Evolutionary conservation across 2,329 filamentous ascomycete genomes (phyloP).

Genomic region (Sodiomyces alkalinus): DNA sequence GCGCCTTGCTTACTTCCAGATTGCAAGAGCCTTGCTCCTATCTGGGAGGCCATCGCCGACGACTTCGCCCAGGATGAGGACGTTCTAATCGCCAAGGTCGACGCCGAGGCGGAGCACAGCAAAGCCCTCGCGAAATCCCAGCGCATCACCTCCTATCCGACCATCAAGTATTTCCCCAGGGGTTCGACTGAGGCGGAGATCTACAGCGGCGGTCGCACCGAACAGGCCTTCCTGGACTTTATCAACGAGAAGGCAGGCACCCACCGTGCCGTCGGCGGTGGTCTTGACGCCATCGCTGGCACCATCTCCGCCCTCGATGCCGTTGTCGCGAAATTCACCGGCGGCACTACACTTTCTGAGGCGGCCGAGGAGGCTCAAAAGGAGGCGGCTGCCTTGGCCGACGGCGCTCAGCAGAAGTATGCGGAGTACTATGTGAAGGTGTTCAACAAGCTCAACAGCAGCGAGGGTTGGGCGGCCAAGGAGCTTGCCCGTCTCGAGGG

Average conservation of each 20-base stretch:
- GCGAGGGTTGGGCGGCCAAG: conserved; percentile 67
- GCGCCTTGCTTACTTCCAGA: conserved; percentile 35
- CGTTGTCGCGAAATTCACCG: conserved; percentile 59
- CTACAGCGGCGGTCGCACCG: conserved; percentile 64
- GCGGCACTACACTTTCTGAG: conserved; percentile 44
- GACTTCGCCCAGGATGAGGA: conserved; percentile 65
- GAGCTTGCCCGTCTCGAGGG: conserved; percentile 68
- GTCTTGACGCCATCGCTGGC: conserved; percentile 63
- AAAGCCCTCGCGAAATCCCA: conserved; percentile 65
- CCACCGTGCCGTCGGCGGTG: conserved; percentile 67
- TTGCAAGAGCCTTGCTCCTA: conserved; percentile 88
- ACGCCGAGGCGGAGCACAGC: conserved; percentile 76
- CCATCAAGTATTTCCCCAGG: conserved; percentile 93
- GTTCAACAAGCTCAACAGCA: conserved; percentile 68
- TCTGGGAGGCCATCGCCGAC: conserved; percentile 73
- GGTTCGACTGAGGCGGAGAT: conserved; percentile 56
- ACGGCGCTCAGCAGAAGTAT: conserved; percentile 53
- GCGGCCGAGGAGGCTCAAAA: conserved; percentile 59
- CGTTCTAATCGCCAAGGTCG: conserved; percentile 87
- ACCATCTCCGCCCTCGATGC: conserved; percentile 67
- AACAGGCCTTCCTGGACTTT: conserved; percentile 63
- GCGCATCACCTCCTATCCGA: conserved; percentile 77
- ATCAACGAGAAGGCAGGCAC: conserved; percentile 84
- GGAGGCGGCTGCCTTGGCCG: conserved; percentile 50
- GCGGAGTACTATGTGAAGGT: conserved; percentile 91